Percentiles rank a stretch among this genome's conserved stretches.
Conservation (phyloP, 75 land plant species). For the Selaginella tamariscina region DNA sequence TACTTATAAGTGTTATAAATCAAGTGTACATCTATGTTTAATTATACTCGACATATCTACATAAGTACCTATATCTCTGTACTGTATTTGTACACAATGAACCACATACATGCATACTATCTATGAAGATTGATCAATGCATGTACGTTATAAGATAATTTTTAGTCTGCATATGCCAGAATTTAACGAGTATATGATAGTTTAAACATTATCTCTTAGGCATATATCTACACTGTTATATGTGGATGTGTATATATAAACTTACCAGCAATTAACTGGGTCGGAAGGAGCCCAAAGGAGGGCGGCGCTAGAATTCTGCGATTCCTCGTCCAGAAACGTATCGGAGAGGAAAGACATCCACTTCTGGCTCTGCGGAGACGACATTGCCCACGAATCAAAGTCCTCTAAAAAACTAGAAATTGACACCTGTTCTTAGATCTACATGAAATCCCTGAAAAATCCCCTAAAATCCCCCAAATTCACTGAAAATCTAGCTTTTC, state of each 20-base stretch:
- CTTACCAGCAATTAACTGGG: slow-evolving; percentile 26
- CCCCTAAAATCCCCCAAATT: not conserved
- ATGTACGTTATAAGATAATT: too few relatives aligned
- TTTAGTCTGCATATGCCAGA: too few relatives aligned
- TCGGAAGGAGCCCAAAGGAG: slow-evolving; percentile 20
- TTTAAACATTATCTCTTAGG: too few relatives aligned
- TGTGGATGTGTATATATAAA: not conserved
- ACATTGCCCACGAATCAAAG: slow-evolving; percentile 13
- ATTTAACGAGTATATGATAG: too few relatives aligned
- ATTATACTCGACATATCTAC: too few relatives aligned
- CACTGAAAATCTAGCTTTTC: not conserved
- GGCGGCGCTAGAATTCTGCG: slow-evolving; percentile 22
- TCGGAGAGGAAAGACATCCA: slow-evolving; percentile 36
- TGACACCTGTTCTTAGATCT: not conserved
- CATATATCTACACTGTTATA: not conserved
- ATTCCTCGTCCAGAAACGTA: slow-evolving; percentile 22
- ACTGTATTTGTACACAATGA: too few relatives aligned
- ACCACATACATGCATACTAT: too few relatives aligned
- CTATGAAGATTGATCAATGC: too few relatives aligned
- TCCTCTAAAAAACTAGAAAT: not conserved
- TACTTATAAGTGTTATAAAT: too few relatives aligned
- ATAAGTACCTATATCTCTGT: too few relatives aligned
- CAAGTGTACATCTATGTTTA: too few relatives aligned
- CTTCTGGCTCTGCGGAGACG: slow-evolving; percentile 26
- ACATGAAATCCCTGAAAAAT: not conserved